These are phyloP conservation scores for Penicillium roqueforti DNA, from an alignment of 495 filamentous ascomycete genomes.

Conservation along the genomic window DNA sequence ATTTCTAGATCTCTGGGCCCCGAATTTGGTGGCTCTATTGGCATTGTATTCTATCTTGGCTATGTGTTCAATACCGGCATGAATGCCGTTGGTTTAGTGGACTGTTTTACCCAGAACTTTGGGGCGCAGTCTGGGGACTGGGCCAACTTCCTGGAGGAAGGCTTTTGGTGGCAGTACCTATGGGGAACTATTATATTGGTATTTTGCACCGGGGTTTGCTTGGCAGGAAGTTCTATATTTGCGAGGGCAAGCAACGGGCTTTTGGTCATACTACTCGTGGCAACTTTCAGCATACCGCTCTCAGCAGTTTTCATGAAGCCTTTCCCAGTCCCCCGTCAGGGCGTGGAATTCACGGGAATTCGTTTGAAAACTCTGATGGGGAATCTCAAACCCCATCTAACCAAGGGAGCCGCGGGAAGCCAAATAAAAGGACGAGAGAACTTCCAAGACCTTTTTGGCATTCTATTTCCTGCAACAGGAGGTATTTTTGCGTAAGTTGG, in stretches of 20 bases:
- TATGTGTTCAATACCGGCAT: constrained; percentile 83
- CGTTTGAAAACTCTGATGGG: constrained; percentile 62
- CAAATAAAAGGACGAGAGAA: constrained; percentile 62
- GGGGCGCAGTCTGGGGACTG: constrained; percentile 55
- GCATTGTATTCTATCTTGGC: constrained; percentile 83
- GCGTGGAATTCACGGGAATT: constrained; percentile 73
- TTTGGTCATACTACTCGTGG: constrained; percentile 65
- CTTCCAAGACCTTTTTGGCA: constrained; percentile 81
- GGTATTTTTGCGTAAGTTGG: constrained; percentile 59
- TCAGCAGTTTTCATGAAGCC: constrained; percentile 64
- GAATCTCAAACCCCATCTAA: constrained; percentile 68
- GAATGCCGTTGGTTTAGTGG: constrained; percentile 83
- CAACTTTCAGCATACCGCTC: constrained; percentile 78
- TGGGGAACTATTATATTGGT: constrained; percentile 70
- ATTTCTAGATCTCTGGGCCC: constrained; percentile 84
- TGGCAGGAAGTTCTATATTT: constrained; percentile 78
- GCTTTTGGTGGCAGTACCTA: constrained; percentile 74
- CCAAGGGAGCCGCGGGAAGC: constrained; percentile 63
- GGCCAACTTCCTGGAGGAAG: constrained; percentile 60
- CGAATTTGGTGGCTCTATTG: constrained; percentile 89
- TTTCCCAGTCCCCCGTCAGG: constrained; percentile 55
- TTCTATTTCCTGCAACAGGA: constrained; percentile 83
- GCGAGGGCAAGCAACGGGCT: constrained; percentile 75
- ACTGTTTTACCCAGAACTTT: constrained; percentile 77
- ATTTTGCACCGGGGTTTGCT: constrained; percentile 70